A percentile compares a stretch with the other conserved stretches of the same genome.
Conservation (phyloP, 2,329 filamentous ascomycete species). For the Colletotrichum costaricense region DNA sequence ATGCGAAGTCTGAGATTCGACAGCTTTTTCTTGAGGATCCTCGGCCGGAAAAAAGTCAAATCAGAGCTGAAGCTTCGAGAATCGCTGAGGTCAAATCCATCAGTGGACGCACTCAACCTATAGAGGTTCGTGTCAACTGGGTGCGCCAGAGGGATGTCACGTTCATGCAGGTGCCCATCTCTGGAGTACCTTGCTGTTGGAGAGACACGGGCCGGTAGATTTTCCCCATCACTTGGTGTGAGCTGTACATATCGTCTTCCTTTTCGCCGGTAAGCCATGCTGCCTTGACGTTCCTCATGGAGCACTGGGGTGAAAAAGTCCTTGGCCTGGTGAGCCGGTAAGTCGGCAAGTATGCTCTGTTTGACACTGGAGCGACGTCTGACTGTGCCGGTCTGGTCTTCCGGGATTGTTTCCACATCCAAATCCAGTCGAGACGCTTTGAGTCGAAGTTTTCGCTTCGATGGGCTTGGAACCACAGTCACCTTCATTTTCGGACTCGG, state of each 20-base stretch:
- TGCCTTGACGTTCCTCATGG: background rate
- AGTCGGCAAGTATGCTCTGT: background rate
- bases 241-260: constrained; percentile 14
- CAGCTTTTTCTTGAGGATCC: constrained; percentile 33
- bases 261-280: background rate
- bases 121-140: constrained; percentile 19
- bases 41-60: constrained; percentile 9
- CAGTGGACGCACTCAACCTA: constrained; percentile 21
- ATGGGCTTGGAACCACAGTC: background rate
- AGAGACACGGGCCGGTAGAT: background rate
- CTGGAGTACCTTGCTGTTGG: background rate
- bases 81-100: constrained; percentile 23
- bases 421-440: constrained; percentile 33
- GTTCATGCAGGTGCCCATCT: constrained; percentile 5
- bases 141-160: constrained; percentile 31
- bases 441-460: constrained; percentile 44
- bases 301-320: constrained; percentile 4
- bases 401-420: background rate
- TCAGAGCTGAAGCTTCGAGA: constrained; percentile 29
- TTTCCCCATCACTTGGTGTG: background rate
- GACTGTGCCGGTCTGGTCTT: constrained; percentile 12
- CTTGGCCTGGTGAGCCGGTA: background rate
- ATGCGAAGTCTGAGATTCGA: constrained; percentile 34
- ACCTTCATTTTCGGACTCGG: background rate
- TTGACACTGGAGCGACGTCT: background rate